Percentiles rank a stretch among this genome's conserved stretches.
phyloP scores from a whole-genome alignment of 108 stramenopile species.

The Conticribra guillardii region DNA sequence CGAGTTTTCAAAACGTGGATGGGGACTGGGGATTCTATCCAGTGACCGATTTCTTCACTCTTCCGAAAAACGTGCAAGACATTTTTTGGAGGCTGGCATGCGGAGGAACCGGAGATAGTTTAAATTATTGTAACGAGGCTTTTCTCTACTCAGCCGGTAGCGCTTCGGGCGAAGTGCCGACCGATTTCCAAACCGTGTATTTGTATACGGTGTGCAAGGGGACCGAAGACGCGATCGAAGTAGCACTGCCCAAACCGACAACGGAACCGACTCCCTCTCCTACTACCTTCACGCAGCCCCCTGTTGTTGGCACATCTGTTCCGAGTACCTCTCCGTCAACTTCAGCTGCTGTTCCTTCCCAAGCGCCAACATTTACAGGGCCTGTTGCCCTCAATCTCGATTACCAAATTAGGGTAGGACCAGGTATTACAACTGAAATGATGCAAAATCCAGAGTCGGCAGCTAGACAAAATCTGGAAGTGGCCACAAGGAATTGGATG shows the following conservation, averaged over 20 bases:
- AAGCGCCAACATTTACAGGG: neutral
- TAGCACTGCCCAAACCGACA: conserved; percentile 2
- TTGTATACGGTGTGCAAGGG: conserved; percentile 30
- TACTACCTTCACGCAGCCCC: neutral
- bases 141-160: neutral
- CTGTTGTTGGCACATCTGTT: neutral
- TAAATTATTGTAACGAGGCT: neutral
- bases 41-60: neutral
- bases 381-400: neutral
- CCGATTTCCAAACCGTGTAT: conserved; percentile 29
- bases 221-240: conserved; percentile 25
- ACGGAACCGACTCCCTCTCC: neutral
- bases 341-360: neutral
- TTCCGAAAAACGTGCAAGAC: neutral
- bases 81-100: neutral
- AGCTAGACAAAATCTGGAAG: neutral
- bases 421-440: neutral
- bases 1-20: neutral
- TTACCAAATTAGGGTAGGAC: neutral
- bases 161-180: conserved; percentile 4
- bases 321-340: neutral
- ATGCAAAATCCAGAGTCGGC: neutral
- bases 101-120: neutral
- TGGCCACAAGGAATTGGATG: neutral
- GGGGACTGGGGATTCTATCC: neutral